Evolutionary conservation across 2,329 filamentous ascomycete genomes (phyloP), one percentile per base, ranked within the genome.

Genomic region (Orbilia javanica): DNA sequence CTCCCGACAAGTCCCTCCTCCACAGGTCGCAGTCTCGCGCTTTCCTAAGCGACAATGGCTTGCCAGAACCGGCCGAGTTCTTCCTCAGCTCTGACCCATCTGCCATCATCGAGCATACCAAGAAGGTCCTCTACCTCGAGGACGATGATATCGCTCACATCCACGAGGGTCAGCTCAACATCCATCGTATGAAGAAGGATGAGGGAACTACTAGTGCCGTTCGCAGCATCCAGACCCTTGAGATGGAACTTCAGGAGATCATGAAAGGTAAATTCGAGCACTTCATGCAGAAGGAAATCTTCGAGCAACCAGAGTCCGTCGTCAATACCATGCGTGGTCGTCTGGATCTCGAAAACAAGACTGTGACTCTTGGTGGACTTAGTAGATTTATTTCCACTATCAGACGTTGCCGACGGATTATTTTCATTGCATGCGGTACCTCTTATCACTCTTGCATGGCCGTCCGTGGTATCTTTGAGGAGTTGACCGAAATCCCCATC

Each of bases 211-310:
- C 92, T 84, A 97, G 93, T 86, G 97, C 98, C 84, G 94, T 98
- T 82, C 94, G 96, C 85, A 93, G 93, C 82, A 99, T 99, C 85
- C 96, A 99, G 89, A 99, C 96, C 70, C 90, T 99, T 71, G 96
- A 99, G 88, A 92, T 99, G 63, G 94, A 99, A 88, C 91, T 99
- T 80, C 96, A 99, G 88, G 94, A 99, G 88, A 99, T 99, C 86
- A 99, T 99, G 96, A 99, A 99, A 91, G 96, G 96, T 86, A 96
- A 96, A 85, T 99, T 98, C 86, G 96, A 99, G 85, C 96, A 99
- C 88, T 99, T 97, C 89, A 99, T 99, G 96, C 96, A 99, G 86
- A 99, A 99, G 90, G 96, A 99, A 86, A 99, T 99, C 83, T 99
- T 99, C 85, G 96, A 99, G 89, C 96, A 99, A 88, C 96, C 96